Evolutionary conservation across 2,329 filamentous ascomycete genomes (phyloP), one percentile per base, ranked within the genome.

Genomic region (Immersiporthe knoxdaviesiana): DNA sequence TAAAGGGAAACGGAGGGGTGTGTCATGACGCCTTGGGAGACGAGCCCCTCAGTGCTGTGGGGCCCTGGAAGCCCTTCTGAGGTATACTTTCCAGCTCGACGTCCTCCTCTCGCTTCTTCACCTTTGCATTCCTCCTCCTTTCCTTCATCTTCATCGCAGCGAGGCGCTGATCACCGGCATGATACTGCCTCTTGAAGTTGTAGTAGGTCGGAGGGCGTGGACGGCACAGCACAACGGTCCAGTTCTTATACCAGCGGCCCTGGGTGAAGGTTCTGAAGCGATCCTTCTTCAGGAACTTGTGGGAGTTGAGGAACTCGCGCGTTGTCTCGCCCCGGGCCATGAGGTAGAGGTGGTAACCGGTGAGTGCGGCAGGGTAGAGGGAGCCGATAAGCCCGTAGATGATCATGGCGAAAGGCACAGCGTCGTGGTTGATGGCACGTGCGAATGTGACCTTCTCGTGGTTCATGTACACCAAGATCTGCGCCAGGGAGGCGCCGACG

Each of bases 311-410:
- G 78, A 97, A 97, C 80, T 99, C 96, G 74, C 96, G 87, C 0
- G 96, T 99, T 0, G 95, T 99, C 83, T 99, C 95, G 63, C 95
- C 96, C 41, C 95, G 87, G 8, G 89, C 91, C 82, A 97, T 93
- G 58, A 99, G 85, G 81, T 97, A 97, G 61, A 98, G 78, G 80
- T 99, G 96, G 78, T 99, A 99, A 30, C 88, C 87, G 83, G 90
- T 92, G 7, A 99, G 83, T 58, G 93, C 92, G 54, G 90, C 87
- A 0, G 95, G 95, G 78, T 99, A 99, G 7, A 90, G 84, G 54
- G 91, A 87, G 0, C 86, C 88, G 54, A 99, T 73, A 60, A 93
- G 81, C 11, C 90, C 91, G 76, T 97, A 96, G 65, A 98, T 89
- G 73, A 94, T 87, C 87, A 98, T 92, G 65, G 93, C 94, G 78